phyloP scores from a whole-genome alignment of 106 monocot species.

The Xerophyta viscosa region DNA sequence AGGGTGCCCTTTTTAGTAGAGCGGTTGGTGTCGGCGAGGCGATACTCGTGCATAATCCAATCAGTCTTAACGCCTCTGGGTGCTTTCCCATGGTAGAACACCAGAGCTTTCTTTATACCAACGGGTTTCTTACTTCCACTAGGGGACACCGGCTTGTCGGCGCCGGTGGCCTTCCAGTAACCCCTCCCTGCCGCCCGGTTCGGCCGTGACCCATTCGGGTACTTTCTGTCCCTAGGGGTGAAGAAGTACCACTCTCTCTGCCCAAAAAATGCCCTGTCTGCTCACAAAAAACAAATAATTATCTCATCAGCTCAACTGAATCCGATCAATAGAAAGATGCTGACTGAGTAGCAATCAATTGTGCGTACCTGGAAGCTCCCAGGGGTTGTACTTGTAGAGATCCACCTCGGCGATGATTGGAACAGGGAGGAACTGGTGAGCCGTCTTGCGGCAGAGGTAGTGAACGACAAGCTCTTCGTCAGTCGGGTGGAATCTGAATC shows the following conservation, averaged over 20 bases:
- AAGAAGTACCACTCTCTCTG: constrained; percentile 54
- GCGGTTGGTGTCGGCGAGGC: constrained; percentile 23
- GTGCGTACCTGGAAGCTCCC: constrained; percentile 29
- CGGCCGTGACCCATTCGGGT: constrained; percentile 38
- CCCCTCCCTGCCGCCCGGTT: constrained; percentile 37
- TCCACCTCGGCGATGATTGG: constrained; percentile 41
- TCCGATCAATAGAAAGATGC: neutral
- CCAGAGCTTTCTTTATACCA: constrained; percentile 53
- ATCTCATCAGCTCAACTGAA: neutral
- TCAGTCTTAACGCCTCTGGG: constrained; percentile 50
- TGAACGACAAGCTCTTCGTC: constrained; percentile 26
- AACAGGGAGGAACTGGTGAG: constrained; percentile 17
- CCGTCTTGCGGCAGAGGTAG: constrained; percentile 28
- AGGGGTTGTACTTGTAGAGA: constrained; percentile 35
- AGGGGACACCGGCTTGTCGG: constrained; percentile 44
- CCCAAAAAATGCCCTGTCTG: constrained; percentile 52
- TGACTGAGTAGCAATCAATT: neutral
- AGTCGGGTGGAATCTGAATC: constrained; percentile 30
- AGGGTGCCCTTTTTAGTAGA: constrained; percentile 1
- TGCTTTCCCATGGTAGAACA: constrained; percentile 48
- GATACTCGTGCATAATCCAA: constrained; percentile 69
- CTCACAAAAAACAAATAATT: neutral
- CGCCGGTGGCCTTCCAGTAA: constrained; percentile 57
- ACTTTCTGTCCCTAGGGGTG: constrained; percentile 28
- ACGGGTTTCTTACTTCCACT: constrained; percentile 16